Percentiles rank a stretch among this genome's conserved stretches.
Conservation (phyloP, 1,284 basidiomycete species). For the Cryptococcus jaspeensis region DNA sequence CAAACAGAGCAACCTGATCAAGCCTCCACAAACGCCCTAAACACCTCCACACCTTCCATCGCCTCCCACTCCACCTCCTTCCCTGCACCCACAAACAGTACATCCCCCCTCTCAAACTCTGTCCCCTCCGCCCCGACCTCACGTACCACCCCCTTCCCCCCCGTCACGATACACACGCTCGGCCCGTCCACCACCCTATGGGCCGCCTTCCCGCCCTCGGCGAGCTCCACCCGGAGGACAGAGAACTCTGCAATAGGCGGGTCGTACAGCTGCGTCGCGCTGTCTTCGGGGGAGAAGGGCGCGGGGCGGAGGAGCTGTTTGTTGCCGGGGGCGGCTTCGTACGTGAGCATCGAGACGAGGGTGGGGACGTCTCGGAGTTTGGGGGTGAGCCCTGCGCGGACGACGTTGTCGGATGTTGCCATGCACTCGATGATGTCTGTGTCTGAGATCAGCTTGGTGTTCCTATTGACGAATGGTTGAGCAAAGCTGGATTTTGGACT, state of each 20-base stretch:
- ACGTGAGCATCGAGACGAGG: conserved; percentile 84
- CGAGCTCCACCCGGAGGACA: conserved; percentile 67
- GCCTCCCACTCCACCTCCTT: conserved; percentile 57
- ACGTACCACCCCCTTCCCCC: conserved; percentile 60
- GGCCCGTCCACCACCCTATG: conserved; percentile 73
- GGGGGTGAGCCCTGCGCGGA: conserved; percentile 95
- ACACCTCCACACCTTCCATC: conserved; percentile 58
- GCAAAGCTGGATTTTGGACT: too few species aligned
- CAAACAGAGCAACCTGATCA: too few species aligned
- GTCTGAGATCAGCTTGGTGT: neutral
- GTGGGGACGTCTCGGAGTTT: conserved; percentile 92
- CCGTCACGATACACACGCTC: conserved; percentile 74
- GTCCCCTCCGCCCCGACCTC: conserved; percentile 50
- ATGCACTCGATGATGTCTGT: conserved; percentile 95
- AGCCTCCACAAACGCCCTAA: conserved; percentile 70
- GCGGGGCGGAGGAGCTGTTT: conserved; percentile 68
- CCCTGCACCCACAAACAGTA: conserved; percentile 80
- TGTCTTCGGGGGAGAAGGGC: conserved; percentile 52
- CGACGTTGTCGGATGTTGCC: conserved; percentile 98
- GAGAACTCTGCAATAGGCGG: conserved; percentile 95
- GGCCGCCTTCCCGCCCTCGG: conserved; percentile 43
- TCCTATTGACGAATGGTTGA: too few species aligned
- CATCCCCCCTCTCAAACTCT: conserved; percentile 66
- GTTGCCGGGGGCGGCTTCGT: conserved; percentile 66
- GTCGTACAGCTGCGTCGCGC: conserved; percentile 66